A percentile compares a stretch with the other conserved stretches of the same genome.
These are phyloP conservation scores for Nannochloropsis oceanica DNA, from an alignment of 108 stramenopile genomes.

Conservation along the genomic window DNA sequence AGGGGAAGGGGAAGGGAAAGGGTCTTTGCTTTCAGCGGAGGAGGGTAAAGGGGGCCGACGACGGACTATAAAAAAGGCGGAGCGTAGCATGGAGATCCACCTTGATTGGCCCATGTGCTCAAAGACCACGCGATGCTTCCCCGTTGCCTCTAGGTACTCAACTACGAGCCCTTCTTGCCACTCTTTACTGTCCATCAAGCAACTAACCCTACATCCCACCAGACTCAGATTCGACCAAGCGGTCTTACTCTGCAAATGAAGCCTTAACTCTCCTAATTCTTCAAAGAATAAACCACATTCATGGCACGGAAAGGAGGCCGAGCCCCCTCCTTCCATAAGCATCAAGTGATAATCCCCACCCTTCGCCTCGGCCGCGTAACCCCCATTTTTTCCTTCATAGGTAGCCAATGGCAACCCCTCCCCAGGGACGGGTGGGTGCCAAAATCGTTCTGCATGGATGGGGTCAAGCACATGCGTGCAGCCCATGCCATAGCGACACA, in stretches of 20 bases:
- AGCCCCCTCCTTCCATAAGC: not conserved
- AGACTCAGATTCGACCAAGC: slow-evolving; percentile 42
- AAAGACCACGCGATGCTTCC: slow-evolving; percentile 28
- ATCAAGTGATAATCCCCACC: not conserved
- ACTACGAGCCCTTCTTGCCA: slow-evolving; percentile 39
- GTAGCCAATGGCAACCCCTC: not conserved
- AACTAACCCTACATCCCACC: slow-evolving; percentile 39
- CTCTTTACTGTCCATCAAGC: slow-evolving; percentile 35
- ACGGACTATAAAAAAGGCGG: slow-evolving; percentile 35
- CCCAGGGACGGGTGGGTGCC: not conserved
- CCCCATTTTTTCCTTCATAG: not conserved
- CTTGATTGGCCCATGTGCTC: slow-evolving; percentile 15
- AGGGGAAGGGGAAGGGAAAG: not conserved
- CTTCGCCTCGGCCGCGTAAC: not conserved
- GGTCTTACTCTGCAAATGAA: slow-evolving; percentile 39
- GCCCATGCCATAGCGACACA: not conserved
- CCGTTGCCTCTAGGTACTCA: not conserved
- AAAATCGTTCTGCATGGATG: not conserved
- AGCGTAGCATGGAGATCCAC: slow-evolving; percentile 28
- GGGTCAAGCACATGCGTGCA: not conserved
- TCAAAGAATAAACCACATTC: slow-evolving; percentile 15
- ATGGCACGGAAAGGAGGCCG: not conserved
- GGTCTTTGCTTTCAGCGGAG: slow-evolving; percentile 11
- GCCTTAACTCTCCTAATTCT: slow-evolving; percentile 23
- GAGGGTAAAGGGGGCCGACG: not conserved